These are phyloP conservation scores for Pyrenula massariospora DNA, from an alignment of 495 filamentous ascomycete species.

Conservation along the genomic window DNA sequence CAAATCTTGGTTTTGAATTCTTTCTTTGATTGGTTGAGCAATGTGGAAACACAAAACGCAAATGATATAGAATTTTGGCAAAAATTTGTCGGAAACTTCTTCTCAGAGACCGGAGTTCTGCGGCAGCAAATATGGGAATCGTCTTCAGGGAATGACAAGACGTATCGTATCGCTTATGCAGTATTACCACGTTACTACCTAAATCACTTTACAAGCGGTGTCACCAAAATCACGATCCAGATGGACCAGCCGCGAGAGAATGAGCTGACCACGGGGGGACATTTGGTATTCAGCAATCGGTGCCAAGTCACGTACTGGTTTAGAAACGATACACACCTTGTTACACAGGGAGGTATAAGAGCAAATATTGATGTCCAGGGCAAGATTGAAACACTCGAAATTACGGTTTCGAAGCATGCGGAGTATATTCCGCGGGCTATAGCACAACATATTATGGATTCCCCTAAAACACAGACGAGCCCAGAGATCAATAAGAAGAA, in stretches of 20 bases:
- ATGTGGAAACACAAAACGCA: slow-evolving; percentile 33
- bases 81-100: slow-evolving; percentile 62
- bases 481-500: slow-evolving; percentile 55
- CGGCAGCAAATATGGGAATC: slow-evolving; percentile 47
- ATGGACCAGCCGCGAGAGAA: slow-evolving; percentile 46
- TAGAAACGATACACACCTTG: slow-evolving; percentile 57
- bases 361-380: slow-evolving; percentile 57
- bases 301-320: slow-evolving; percentile 66
- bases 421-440: slow-evolving; percentile 55
- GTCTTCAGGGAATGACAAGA: slow-evolving; percentile 43
- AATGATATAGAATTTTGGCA: slow-evolving; percentile 64
- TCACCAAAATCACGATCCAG: slow-evolving; percentile 67
- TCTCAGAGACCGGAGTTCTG: slow-evolving; percentile 57
- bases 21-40: slow-evolving; percentile 61
- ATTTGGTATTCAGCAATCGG: slow-evolving; percentile 49
- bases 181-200: slow-evolving; percentile 70
- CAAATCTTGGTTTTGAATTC: slow-evolving; percentile 52
- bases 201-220: slow-evolving; percentile 73
- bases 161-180: slow-evolving; percentile 66
- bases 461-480: slow-evolving; percentile 53
- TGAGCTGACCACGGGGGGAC: slow-evolving; percentile 44
- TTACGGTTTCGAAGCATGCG: slow-evolving; percentile 48
- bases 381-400: slow-evolving; percentile 62
- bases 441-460: slow-evolving; percentile 30
- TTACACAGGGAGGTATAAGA: slow-evolving; percentile 47